Percentiles rank a stretch among this genome's conserved stretches.
Evolutionary conservation across 2,329 filamentous ascomycete species (phyloP).

Genomic region (Neonectria ditissima): DNA sequence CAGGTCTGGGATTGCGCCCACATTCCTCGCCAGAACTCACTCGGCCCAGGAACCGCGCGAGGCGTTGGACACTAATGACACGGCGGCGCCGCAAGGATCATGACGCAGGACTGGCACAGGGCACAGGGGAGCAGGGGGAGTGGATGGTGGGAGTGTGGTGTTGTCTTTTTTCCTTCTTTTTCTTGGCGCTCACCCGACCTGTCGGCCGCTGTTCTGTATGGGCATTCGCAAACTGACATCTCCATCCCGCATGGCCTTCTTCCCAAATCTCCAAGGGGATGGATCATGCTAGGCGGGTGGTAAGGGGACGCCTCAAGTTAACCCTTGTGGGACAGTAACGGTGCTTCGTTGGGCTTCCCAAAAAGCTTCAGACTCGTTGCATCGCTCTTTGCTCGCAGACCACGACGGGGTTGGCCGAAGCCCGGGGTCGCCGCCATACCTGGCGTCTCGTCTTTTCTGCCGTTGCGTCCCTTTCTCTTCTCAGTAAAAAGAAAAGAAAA

Average conservation of each 20-base stretch:
- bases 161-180: no score
- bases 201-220: neutral
- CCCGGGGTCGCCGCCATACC: neutral
- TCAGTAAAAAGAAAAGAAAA: neutral
- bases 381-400: neutral
- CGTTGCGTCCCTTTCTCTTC: neutral
- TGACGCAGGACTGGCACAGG: slow-evolving; percentile 1
- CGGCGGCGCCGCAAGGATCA: neutral
- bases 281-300: neutral
- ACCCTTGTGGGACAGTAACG: neutral
- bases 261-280: neutral
- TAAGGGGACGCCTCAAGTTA: neutral
- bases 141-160: no score
- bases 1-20: neutral
- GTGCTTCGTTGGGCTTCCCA: neutral
- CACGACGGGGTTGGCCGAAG: neutral
- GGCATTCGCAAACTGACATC: neutral
- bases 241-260: neutral
- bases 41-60: neutral
- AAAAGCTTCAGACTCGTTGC: neutral
- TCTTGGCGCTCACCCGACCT: neutral
- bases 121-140: neutral
- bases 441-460: neutral
- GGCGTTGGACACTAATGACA: neutral
- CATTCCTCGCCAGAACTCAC: slow-evolving; percentile 1